Evolutionary conservation across 2,329 filamentous ascomycete genomes (phyloP).

Genomic region (Microcera coccophila): DNA sequence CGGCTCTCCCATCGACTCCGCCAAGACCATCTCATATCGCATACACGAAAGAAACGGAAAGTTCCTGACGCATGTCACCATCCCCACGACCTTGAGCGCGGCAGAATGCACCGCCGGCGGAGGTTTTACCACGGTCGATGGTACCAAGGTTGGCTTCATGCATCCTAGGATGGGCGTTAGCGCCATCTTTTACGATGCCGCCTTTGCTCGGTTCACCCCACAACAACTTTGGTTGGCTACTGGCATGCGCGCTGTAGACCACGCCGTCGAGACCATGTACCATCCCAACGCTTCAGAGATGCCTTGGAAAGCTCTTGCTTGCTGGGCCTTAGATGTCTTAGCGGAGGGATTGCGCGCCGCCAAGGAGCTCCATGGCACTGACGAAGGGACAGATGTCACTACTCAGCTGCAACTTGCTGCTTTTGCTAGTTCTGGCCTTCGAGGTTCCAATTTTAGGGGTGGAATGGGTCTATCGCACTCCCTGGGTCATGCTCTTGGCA

Average conservation of each 20-base stretch:
- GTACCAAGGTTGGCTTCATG: conserved; percentile 22
- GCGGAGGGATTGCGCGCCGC: conserved; percentile 7
- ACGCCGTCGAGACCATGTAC: conserved; percentile 21
- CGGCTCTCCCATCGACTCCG: conserved; percentile 13
- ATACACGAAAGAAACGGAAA: conserved; percentile 21
- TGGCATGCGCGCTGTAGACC: conserved; percentile 19
- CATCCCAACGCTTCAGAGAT: conserved; percentile 19
- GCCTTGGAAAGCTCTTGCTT: conserved; percentile 19
- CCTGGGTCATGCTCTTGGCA: conserved; percentile 16
- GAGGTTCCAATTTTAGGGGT: conserved; percentile 16
- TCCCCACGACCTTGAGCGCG: conserved; percentile 19
- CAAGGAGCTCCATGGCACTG: conserved; percentile 9
- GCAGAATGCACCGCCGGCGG: conserved; percentile 21
- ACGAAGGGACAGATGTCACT: conserved; percentile 10
- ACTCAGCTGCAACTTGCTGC: conserved; percentile 19
- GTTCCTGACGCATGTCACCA: conserved; percentile 11
- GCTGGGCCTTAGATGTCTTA: conserved; percentile 11
- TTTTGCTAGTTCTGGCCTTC: conserved; percentile 21
- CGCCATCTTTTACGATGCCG: conserved; percentile 16
- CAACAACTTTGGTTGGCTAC: conserved; percentile 17
- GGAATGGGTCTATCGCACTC: conserved; percentile 11
- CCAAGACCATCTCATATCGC: conserved; percentile 21
- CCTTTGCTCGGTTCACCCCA: conserved; percentile 18
- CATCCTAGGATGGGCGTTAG: conserved; percentile 16
- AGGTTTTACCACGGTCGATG: conserved; percentile 23